Base-by-base conservation (phyloP, 108 stramenopile species). In the Nitzschia sp. region DNA sequence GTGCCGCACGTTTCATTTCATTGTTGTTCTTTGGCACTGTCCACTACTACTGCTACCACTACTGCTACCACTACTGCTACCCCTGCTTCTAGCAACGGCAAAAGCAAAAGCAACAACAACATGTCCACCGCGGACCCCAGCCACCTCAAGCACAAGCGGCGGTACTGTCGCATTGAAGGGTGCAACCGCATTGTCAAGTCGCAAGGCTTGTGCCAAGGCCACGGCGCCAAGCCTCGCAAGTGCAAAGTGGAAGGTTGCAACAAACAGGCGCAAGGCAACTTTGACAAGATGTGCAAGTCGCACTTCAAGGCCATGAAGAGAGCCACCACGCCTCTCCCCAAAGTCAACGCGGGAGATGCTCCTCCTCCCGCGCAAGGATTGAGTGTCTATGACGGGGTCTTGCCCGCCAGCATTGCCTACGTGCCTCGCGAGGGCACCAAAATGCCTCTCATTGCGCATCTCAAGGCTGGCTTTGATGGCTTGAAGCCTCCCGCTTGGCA, bases 101-200 rank as follows among this genome's bases (percentile, higher is more conserved):
- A 5, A 5, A 34, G 5, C 29, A 34, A 34, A 1, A 34, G 29
- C 29, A 34, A 34, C 29, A 34, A 34, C 29, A 5, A 1, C 29
- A 34, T 34, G 29, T 48, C 46, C n/a, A 2, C 14, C 38, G 29
- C n/a, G 15, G 61, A 62, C 43, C 42, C 41, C 11, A 38, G 43
- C 12, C 61, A 62, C 43, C 39, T 85, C 14, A 87, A 83, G 55
- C 80, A 81, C 67, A 83, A 83, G 41, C 70, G 82, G 21, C 83
- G 88, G 15, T 83, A 75, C 48, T 89, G 88, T 63, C 72, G 72
- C 5, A 51, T 54, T 15, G 75, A 79, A 9, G 81, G 79, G 41
- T 89, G 88, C 66, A 60, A 73, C 54, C 76, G 72, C 12, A 80
- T 77, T 39, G 83, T 89, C 65, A 89, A 89, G 64, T 84, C 88